Evolutionary conservation across 1,139 yeast species (phyloP), one percentile per base, ranked within the genome.

Genomic region (Kodamaea derodonti): DNA sequence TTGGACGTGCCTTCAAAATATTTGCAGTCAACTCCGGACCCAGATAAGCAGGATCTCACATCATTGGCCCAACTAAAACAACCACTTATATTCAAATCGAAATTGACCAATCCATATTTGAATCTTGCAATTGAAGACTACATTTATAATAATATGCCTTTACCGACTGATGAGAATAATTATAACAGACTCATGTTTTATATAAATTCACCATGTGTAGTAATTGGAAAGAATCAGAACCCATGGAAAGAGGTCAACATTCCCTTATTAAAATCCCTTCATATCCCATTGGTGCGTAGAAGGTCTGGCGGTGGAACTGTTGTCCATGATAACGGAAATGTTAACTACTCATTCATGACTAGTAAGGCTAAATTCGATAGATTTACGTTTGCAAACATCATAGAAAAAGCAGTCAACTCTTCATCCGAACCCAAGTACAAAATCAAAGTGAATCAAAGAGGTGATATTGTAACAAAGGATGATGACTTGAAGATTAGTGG

Each of bases 301-400:
- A 65, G 75, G 31, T 83, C 95, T 2, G 99, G 99, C 1, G 99
- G 99, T 2, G 99, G 99, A 0, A 80, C 97, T 0, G 99, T 94
- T 1, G 95, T 88, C 9, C 99, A 94, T 54, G 98, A 92, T 57
- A 49, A 70, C n/a, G 96, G 97, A 0, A 94, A 94, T 51, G 79
- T 83, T 15, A 94, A 94, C 53, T 94, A 82, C 57, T 81, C 95
- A 6, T 87, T 77, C 46, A 80, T 92, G 70, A 79, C 87, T 14
- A 67, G 83, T 2, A 77, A 88, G 41, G 69, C 65, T 4, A 72
- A 70, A 2, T 94, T 94, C 50, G 73, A 79, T 43, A 62, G 95
- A 28, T 73, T 72, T 31, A 67, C 57, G 28, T 87, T 84, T 52
- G 81, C 87, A 3, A 50, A 67, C 6, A 47, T 72, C 42, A 64